Evolutionary conservation across 2,329 filamentous ascomycete species (phyloP).

Genomic region (Sporothrix humicola): DNA sequence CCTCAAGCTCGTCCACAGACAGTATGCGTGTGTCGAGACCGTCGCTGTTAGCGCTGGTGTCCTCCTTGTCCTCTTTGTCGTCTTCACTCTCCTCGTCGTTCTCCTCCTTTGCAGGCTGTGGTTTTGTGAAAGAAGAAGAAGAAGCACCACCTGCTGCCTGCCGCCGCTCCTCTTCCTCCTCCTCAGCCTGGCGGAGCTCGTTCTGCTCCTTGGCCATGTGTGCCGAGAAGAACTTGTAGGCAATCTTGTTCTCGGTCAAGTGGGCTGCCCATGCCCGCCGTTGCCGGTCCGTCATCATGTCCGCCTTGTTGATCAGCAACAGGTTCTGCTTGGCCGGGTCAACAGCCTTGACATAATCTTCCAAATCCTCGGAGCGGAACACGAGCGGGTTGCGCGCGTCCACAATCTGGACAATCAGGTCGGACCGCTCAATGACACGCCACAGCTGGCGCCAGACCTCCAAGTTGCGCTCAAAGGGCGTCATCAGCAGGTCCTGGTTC

Average conservation of each 20-base stretch:
- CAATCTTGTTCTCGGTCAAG: constrained; percentile 78
- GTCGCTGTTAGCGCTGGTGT: constrained; percentile 40
- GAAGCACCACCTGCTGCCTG: constrained; percentile 35
- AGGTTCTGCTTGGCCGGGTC: constrained; percentile 83
- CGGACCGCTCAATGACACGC: constrained; percentile 96
- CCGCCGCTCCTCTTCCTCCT: constrained; percentile 44
- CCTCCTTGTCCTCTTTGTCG: constrained; percentile 42
- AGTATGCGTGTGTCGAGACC: constrained; percentile 77
- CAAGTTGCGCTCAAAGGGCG: constrained; percentile 94
- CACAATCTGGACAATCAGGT: constrained; percentile 96
- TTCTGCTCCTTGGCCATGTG: constrained; percentile 87
- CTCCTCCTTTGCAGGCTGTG: constrained; percentile 35
- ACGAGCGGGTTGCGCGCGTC: constrained; percentile 93
- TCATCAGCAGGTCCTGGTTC: constrained; percentile 93
- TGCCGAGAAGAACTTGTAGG: constrained; percentile 96
- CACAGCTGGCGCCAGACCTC: constrained; percentile 98
- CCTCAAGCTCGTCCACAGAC: constrained; percentile 90
- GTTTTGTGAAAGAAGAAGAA: background rate
- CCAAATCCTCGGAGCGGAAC: constrained; percentile 92
- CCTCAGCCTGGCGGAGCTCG: constrained; percentile 66
- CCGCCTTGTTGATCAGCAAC: constrained; percentile 95
- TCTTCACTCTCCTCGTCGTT: constrained; percentile 46
- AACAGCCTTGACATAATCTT: constrained; percentile 92
- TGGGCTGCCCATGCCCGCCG: constrained; percentile 84
- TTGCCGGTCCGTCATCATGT: constrained; percentile 95